These are phyloP conservation scores for Schizosaccharomyces lindneri DNA, from an alignment of 805 yeast species.

Conservation along the genomic window DNA sequence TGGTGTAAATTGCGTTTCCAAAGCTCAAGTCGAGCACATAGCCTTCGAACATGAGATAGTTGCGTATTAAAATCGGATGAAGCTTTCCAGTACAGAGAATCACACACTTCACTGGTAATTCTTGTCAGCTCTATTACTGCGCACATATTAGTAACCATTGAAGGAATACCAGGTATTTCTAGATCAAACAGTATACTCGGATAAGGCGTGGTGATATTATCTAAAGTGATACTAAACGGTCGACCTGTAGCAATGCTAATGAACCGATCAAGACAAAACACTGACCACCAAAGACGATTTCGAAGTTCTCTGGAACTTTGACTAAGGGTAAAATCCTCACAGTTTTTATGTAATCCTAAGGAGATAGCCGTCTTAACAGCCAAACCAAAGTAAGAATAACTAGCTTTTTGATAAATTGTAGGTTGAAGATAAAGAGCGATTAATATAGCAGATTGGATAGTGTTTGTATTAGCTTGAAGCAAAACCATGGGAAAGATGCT, in stretches of 20 bases:
- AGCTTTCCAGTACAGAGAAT: not conserved
- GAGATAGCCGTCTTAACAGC: not conserved
- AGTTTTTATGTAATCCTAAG: not conserved
- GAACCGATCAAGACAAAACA: not conserved
- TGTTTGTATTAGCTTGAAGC: not conserved
- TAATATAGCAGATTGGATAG: not conserved
- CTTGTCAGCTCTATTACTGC: not conserved
- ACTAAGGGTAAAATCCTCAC: not conserved
- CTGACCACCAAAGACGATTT: slow-evolving; percentile 2
- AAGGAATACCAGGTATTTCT: not conserved
- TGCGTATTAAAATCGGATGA: not conserved
- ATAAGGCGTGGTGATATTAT: not conserved
- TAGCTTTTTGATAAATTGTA: not conserved
- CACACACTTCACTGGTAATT: not conserved
- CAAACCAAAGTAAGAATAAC: not conserved
- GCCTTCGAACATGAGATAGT: not conserved
- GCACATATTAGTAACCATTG: not conserved
- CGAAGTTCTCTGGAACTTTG: not conserved
- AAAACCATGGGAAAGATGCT: not conserved
- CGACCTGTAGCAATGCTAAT: not conserved
- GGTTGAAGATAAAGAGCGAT: not conserved
- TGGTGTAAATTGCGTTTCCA: not conserved
- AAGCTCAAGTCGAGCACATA: not conserved
- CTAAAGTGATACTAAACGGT: not conserved
- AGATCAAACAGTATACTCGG: not conserved